These are phyloP conservation scores for Talaromyces amestolkiae DNA, from an alignment of 2,329 filamentous ascomycete species.

Conservation along the genomic window DNA sequence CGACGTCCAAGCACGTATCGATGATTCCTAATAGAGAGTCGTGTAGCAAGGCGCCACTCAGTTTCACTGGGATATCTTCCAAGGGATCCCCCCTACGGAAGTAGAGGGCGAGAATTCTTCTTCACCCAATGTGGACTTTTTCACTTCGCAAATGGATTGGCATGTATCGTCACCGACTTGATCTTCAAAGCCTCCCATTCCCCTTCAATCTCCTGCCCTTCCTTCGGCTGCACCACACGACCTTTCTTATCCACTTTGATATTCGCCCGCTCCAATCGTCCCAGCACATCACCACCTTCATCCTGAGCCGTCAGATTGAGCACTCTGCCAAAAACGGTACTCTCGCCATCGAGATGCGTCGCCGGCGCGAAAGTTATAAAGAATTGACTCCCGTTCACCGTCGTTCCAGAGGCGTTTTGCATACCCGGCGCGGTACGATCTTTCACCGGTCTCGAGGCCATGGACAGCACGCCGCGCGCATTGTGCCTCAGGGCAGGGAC, in stretches of 20 bases:
- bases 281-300: slow-evolving; percentile 45
- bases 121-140: background rate
- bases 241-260: slow-evolving; percentile 63
- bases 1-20: too few species aligned
- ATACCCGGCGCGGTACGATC: slow-evolving; percentile 48
- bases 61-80: background rate
- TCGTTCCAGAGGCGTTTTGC: slow-evolving; percentile 37
- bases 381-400: slow-evolving; percentile 60
- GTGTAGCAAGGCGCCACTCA: background rate
- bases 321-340: slow-evolving; percentile 64
- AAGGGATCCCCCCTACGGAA: background rate
- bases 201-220: slow-evolving; percentile 32
- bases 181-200: slow-evolving; percentile 54
- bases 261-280: slow-evolving; percentile 58
- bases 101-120: background rate
- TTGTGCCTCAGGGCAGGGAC: slow-evolving; percentile 57
- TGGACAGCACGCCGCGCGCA: slow-evolving; percentile 56
- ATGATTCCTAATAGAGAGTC: background rate
- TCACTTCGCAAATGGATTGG: slow-evolving; percentile 63
- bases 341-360: slow-evolving; percentile 64
- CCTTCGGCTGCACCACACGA: slow-evolving; percentile 49
- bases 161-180: slow-evolving; percentile 59
- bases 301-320: slow-evolving; percentile 46
- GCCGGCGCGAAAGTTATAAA: slow-evolving; percentile 62
- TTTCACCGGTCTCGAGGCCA: slow-evolving; percentile 55